A percentile compares a stretch with the other conserved stretches of the same genome.
Conservation (phyloP, 768 basidiomycete species). For the Rhizopogon sp. region DNA sequence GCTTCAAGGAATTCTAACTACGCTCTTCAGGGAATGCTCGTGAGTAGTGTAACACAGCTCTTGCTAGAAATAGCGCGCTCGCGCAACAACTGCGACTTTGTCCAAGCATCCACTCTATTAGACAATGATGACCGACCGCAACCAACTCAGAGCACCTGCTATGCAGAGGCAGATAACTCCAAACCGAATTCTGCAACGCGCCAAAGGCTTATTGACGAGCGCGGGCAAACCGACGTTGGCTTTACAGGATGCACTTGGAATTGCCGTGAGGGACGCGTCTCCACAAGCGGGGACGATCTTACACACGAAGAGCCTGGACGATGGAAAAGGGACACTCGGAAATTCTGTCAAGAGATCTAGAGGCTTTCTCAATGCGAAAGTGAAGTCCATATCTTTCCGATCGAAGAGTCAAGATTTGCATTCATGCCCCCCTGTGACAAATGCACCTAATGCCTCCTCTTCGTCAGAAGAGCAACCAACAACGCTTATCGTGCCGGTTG, state of each 20-base stretch:
- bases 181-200: slow-evolving; percentile 30
- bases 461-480: not conserved
- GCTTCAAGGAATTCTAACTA: too few relatives aligned
- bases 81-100: not conserved
- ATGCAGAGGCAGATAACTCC: slow-evolving; percentile 4
- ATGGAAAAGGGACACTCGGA: slow-evolving; percentile 12
- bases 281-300: not conserved
- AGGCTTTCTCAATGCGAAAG: slow-evolving; percentile 28
- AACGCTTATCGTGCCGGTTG: not conserved
- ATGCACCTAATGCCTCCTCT: not conserved
- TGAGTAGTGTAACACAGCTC: not conserved
- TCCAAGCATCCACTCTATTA: not conserved
- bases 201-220: slow-evolving; percentile 30
- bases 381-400: slow-evolving; percentile 24
- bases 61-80: not conserved
- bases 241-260: slow-evolving; percentile 3
- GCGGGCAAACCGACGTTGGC: slow-evolving; percentile 19
- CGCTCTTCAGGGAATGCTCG: too few relatives aligned
- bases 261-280: slow-evolving; percentile 17
- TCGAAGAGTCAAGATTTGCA: not conserved
- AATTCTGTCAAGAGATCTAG: slow-evolving; percentile 28
- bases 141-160: not conserved
- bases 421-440: not conserved
- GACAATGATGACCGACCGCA: not conserved
- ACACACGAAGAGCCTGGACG: not conserved